A percentile compares a stretch with the other conserved stretches of the same genome.
These are phyloP conservation scores for Pythium brachiatum DNA, from an alignment of 352 stramenopile genomes.

Conservation along the genomic window DNA sequence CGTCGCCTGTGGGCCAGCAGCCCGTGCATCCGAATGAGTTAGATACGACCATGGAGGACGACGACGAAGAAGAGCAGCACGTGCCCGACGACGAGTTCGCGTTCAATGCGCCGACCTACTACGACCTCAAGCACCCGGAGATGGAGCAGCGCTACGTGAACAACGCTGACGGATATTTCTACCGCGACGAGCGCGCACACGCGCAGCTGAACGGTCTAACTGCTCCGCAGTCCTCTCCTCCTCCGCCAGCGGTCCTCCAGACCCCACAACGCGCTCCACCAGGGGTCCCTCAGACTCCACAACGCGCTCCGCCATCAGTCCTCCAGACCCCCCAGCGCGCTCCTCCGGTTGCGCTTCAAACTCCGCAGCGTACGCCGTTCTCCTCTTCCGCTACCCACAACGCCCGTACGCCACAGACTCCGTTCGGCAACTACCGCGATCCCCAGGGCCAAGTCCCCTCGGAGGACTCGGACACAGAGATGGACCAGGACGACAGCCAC, in stretches of 20 bases:
- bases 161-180: constrained; percentile 86
- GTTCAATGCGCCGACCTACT: constrained; percentile 81
- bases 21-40: constrained; percentile 9
- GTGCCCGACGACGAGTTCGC: constrained; percentile 62
- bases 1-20: neutral
- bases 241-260: neutral
- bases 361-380: neutral
- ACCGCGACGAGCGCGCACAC: neutral
- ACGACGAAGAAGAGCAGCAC: constrained; percentile 28
- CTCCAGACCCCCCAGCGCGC: neutral
- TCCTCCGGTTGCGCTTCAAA: neutral
- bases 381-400: neutral
- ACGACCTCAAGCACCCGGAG: constrained; percentile 74
- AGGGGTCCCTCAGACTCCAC: neutral
- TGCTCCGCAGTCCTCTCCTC: neutral
- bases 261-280: neutral
- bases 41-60: constrained; percentile 36
- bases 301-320: neutral
- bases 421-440: constrained; percentile 23
- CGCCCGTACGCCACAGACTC: constrained; percentile 20
- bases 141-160: constrained; percentile 78
- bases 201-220: neutral
- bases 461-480: constrained; percentile 21
- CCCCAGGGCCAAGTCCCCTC: constrained; percentile 22
- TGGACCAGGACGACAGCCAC: constrained; percentile 16